Evolutionary conservation across 352 stramenopile genomes (phyloP), one percentile per base, ranked within the genome.

Genomic region (Globisporangium nagaii): DNA sequence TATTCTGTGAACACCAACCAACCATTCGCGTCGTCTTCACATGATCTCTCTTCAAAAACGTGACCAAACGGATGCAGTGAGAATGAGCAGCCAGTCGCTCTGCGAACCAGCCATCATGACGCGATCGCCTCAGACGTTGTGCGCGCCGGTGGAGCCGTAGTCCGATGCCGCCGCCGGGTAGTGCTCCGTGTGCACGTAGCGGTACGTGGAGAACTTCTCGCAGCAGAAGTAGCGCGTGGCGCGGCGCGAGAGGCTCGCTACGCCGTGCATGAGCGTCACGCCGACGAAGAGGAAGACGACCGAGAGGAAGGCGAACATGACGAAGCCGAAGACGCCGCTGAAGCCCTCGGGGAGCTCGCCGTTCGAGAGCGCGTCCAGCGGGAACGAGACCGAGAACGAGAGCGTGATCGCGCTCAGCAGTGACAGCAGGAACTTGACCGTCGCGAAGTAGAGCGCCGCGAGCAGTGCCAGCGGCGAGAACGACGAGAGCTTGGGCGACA

Each of bases 171-270:
- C 15, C 15, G 58, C 34, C 7, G 62, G 58, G 28, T 65, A 61
- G 55, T 62, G 49, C 15, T 62, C 57, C 17, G 44, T 25, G 42
- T 71, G 35, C 22, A 73, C 56, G 36, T 76, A 75, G 34, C 70
- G 62, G 57, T 84, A 76, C 17, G 68, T 71, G 12, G 63, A 69
- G 42, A 80, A 83, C 49, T 70, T 73, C 39, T 88, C 78, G 49
- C 75, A 86, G 65, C 75, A 86, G 57, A 88, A 88, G 62, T 75
- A 84, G 40, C 75, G 72, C 27, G 78, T 86, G 5, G 73, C 70
- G 30, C 60, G 48, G 31, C 63, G 65, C 28, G 73, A 84, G 10
- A 85, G 49, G 6, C 54, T 57, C 27, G 71, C 78, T 3, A 60
- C 60, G 27, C 73, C 72, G 45, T 80, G 70, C 73, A 88, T 85